Evolutionary conservation across 2,329 filamentous ascomycete genomes (phyloP), one percentile per base, ranked within the genome.

Genomic region (Meredithiella fracta): DNA sequence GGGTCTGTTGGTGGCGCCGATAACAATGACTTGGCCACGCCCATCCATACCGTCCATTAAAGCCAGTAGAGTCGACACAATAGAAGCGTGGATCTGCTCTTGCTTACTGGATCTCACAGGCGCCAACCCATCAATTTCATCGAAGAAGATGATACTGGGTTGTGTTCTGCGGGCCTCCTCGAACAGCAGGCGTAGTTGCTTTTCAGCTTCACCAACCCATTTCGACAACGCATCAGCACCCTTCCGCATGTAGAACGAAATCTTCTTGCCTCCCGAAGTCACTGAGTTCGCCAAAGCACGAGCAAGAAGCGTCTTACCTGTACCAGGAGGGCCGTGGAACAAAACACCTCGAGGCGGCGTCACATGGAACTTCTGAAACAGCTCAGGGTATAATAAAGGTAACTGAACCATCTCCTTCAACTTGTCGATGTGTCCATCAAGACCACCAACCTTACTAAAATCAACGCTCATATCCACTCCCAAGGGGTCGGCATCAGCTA

Each of bases 221-320:
- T 98, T 98, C 69, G 90, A 96, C 60, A 98, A 73, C 15, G 90
- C 90, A 75, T 98, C 92, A 23, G 92, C 94, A 66, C 92, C 94
- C 69, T 98, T 98, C 59, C 92, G 85, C 92, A 98, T 98, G 69
- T 97, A 98, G 64, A 98, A 98, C 0, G 90, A 97, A 60, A 98
- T 92, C 67, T 97, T 97, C 62, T 85, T 83, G 22, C 91, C 91
- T 52, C 91, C 85, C 11, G 85, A 81, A 60, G 88, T 90, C 58
- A 95, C 85, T 59, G 86, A 94, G 56, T 92, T 94, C 52, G 94
- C 90, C 50, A 98, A 74, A 44, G 92, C 92, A 64, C 92, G 81
- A 54, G 94, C 92, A 59, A 98, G 78, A n/a, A 98, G 74, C 11
- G 92, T 98, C 72, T 96, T 98, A 76, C 92, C 92, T 15, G 92